These are phyloP conservation scores for Penicillium janthinellum DNA, from an alignment of 2,329 filamentous ascomycete genomes.

Conservation along the genomic window DNA sequence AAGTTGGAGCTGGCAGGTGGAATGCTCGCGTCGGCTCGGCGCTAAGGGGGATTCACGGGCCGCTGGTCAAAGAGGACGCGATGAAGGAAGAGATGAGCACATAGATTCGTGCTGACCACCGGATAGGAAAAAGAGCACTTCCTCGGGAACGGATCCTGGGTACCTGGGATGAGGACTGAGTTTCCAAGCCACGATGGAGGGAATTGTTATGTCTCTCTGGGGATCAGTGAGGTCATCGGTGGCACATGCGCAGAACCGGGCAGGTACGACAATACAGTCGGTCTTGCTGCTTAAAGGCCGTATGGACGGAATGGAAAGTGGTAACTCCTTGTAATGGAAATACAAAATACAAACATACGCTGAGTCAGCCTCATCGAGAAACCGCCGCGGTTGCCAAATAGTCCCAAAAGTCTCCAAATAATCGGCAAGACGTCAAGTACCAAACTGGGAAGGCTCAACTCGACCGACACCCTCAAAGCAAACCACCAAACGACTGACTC, in stretches of 20 bases:
- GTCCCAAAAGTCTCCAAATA: neutral
- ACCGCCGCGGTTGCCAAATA: neutral
- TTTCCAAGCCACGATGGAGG: neutral
- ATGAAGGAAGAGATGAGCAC: neutral
- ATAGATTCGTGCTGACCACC: neutral
- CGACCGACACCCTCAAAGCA: neutral
- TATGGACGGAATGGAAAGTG: neutral
- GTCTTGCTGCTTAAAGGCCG: no score
- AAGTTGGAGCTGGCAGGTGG: slow-evolving; percentile 17
- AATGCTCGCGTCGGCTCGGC: slow-evolving; percentile 31
- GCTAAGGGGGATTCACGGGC: slow-evolving; percentile 24
- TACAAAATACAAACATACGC: neutral
- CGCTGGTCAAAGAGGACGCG: slow-evolving; percentile 18
- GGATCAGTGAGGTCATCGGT: slow-evolving; percentile 31
- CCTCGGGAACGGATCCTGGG: slow-evolving; percentile 1
- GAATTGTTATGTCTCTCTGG: slow-evolving; percentile 3
- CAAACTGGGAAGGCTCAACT: slow-evolving; percentile 7
- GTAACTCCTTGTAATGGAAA: neutral
- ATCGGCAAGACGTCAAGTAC: neutral
- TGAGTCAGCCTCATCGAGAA: slow-evolving; percentile 13
- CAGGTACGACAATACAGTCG: slow-evolving; percentile 8
- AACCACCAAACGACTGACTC: neutral
- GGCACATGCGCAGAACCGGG: slow-evolving; percentile 13
- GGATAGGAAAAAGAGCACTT: neutral
- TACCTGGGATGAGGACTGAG: slow-evolving; percentile 4